These are phyloP conservation scores for Aegilops longissima DNA, from an alignment of 176 grass and related monocot species.

Conservation along the genomic window DNA sequence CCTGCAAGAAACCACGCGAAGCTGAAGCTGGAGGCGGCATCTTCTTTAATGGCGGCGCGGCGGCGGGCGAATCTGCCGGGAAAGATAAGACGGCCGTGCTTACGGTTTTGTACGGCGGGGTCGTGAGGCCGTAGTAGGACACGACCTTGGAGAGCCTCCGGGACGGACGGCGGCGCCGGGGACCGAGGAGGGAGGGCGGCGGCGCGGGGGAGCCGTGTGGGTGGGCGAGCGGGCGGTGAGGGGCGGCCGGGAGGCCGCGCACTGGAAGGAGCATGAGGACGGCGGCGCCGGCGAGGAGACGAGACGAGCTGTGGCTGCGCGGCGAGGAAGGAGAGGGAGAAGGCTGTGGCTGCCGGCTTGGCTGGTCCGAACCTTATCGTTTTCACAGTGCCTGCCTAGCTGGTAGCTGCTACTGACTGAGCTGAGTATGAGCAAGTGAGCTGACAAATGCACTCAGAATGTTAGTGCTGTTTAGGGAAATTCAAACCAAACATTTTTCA, in stretches of 20 bases:
- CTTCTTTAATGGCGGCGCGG: not conserved
- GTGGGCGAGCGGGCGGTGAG: not conserved
- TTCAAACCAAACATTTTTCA: not conserved
- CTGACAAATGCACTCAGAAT: not conserved
- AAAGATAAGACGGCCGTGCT: not conserved
- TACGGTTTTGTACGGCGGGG: constrained; percentile 77
- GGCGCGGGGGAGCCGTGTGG: not conserved
- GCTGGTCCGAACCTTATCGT: not conserved
- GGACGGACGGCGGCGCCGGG: constrained; percentile 8
- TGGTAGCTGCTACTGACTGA: not conserved
- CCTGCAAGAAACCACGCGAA: constrained; percentile 26
- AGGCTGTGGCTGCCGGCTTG: not conserved
- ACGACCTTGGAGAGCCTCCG: constrained; percentile 45
- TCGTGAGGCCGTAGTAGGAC: constrained; percentile 76
- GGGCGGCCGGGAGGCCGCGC: constrained; percentile 2
- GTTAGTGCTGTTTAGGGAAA: no score
- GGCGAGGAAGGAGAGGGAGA: not conserved
- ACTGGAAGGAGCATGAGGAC: not conserved
- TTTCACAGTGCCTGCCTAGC: not conserved
- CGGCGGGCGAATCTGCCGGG: not conserved
- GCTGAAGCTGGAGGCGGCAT: not conserved
- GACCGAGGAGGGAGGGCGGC: not conserved
- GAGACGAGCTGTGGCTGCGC: not conserved
- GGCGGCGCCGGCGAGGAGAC: not conserved
- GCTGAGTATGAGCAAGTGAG: not conserved